Conservation (phyloP, 2,329 filamentous ascomycete genomes). For the Metarhizium humberi region DNA sequence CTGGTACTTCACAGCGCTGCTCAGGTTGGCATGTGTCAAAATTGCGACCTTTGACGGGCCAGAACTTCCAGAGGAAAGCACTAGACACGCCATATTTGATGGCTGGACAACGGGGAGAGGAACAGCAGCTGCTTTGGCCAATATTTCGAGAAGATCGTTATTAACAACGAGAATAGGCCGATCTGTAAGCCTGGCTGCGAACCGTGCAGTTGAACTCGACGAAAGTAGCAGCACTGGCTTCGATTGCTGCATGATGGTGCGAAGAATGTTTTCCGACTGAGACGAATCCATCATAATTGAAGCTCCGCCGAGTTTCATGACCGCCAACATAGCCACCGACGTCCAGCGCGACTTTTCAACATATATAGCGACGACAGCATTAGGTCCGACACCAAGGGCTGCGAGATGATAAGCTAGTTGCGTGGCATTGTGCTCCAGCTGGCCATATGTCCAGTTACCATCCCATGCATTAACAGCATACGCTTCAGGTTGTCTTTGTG, state of each 20-base stretch:
- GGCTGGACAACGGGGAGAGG: background rate
- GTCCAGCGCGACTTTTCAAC: slow-evolving; percentile 17
- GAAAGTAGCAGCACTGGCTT: background rate
- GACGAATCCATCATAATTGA: slow-evolving; percentile 9
- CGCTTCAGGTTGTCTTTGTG: background rate
- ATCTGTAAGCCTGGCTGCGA: background rate
- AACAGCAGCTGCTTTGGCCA: background rate
- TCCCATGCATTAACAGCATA: slow-evolving; percentile 14
- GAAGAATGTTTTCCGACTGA: background rate
- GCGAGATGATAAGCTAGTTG: slow-evolving; percentile 9
- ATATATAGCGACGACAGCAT: slow-evolving; percentile 13
- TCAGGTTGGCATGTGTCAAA: slow-evolving; percentile 2
- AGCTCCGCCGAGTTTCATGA: slow-evolving; percentile 17
- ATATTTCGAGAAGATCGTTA: background rate
- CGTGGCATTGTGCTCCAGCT: slow-evolving; percentile 11
- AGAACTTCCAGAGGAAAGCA: background rate
- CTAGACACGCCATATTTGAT: background rate
- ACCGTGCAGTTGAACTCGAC: background rate
- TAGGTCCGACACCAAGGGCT: background rate
- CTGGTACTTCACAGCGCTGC: slow-evolving; percentile 3
- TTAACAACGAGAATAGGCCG: background rate
- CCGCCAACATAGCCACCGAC: slow-evolving; percentile 13
- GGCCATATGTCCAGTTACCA: slow-evolving; percentile 12
- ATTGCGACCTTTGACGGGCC: background rate
- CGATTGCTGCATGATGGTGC: background rate